phyloP scores from a whole-genome alignment of 208 protist species.

The Trichomonas tenax region DNA sequence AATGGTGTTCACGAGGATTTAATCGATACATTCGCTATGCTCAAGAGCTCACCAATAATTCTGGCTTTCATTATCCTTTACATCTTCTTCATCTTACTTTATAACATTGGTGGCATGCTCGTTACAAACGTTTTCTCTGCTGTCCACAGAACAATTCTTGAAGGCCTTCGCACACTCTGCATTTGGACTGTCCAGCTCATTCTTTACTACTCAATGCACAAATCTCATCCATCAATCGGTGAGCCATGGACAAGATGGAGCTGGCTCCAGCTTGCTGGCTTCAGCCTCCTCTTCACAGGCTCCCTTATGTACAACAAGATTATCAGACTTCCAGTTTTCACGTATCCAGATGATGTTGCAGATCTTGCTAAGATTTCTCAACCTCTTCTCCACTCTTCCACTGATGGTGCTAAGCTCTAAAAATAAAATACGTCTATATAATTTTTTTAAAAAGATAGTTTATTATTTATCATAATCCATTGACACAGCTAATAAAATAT shows the following conservation, averaged over 20 bases:
- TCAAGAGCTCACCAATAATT: neutral
- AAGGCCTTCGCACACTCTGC: neutral
- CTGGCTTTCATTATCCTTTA: neutral
- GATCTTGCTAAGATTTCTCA: neutral
- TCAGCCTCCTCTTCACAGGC: neutral
- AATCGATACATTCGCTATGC: neutral
- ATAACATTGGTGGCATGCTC: neutral
- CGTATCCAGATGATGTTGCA: neutral
- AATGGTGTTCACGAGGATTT: constrained; percentile 2
- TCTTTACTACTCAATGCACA: neutral
- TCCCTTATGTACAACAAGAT: neutral
- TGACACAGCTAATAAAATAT: no score
- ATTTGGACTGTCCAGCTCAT: neutral
- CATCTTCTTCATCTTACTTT: neutral
- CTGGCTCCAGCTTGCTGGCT: neutral
- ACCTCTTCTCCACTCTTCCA: neutral
- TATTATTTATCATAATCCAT: no score
- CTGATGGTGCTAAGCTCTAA: neutral
- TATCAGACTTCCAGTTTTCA: neutral
- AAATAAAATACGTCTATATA: neutral
- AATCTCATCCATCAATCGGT: neutral
- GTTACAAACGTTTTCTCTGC: neutral
- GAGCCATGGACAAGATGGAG: neutral
- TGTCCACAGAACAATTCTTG: neutral
- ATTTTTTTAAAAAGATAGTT: no score